A percentile compares a stretch with the other conserved stretches of the same genome.
These are phyloP conservation scores for Mortierella sp. DNA, from an alignment of 371 early-diverging fungal genomes.

Conservation along the genomic window DNA sequence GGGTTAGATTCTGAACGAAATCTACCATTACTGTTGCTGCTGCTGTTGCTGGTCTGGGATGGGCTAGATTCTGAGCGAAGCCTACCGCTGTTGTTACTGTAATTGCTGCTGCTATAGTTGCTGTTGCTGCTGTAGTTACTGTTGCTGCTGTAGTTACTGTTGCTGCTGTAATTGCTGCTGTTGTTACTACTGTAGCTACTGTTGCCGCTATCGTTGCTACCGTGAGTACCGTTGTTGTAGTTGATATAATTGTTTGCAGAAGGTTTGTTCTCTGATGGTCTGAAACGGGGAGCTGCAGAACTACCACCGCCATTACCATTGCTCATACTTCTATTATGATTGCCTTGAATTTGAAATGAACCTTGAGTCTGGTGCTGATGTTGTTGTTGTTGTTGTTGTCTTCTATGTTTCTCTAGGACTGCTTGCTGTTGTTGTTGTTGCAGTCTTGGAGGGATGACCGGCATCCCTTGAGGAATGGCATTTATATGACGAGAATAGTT, in stretches of 20 bases:
- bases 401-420: constrained; percentile 19
- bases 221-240: too few relatives aligned
- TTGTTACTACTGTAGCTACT: too few relatives aligned
- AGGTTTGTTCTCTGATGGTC: not conserved
- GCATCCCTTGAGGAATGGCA: constrained; percentile 20
- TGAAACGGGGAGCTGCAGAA: not conserved
- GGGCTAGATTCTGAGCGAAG: constrained; percentile 12
- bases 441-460: constrained; percentile 32
- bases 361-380: not conserved
- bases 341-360: constrained; percentile 1
- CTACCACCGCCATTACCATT: constrained; percentile 9
- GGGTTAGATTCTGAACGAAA: too few relatives aligned
- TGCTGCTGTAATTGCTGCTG: not conserved
- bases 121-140: constrained; percentile 11
- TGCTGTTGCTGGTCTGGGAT: not conserved
- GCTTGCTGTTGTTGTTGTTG: constrained; percentile 41
- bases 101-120: constrained; percentile 6
- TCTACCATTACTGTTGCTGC: not conserved
- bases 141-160: not conserved
- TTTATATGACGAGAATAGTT: constrained; percentile 19
- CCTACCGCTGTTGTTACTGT: not conserved
- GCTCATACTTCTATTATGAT: constrained; percentile 21
- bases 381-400: constrained; percentile 7
- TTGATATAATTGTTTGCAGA: not conserved
- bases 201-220: too few relatives aligned